Evolutionary conservation across 306 rosid species (phyloP).

Genomic region (Vachellia pachyceras): DNA sequence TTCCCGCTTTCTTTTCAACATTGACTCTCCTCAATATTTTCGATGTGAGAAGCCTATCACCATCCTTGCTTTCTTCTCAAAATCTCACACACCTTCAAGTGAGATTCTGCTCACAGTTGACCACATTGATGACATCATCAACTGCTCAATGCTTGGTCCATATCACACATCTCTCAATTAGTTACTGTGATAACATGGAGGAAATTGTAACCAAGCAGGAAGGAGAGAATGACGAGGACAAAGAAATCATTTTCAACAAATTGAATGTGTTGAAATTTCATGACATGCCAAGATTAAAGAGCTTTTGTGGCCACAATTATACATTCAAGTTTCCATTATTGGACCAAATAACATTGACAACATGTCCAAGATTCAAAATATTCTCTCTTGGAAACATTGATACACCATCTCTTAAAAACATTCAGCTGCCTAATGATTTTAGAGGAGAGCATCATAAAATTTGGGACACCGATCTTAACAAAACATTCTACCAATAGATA

Average conservation of each 20-base stretch:
- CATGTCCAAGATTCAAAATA: not conserved
- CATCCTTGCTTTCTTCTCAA: not conserved
- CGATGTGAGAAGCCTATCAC: too few species aligned
- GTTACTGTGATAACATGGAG: fast-evolving
- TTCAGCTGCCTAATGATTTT: not conserved
- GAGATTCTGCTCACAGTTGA: fast-evolving
- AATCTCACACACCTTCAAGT: not conserved
- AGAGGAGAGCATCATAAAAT: not conserved
- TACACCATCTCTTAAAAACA: not conserved
- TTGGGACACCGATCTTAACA: not conserved
- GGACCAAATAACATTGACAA: not conserved
- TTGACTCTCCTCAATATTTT: fast-evolving
- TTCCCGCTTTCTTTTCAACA: not conserved
- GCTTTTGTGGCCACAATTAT: not conserved
- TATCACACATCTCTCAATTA: not conserved
- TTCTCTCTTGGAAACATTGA: not conserved
- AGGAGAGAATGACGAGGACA: not conserved
- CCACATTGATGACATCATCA: not conserved
- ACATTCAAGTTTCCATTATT: not conserved
- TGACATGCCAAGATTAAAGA: not conserved
- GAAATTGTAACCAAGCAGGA: not conserved
- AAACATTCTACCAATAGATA: not conserved
- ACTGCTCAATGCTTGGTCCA: not conserved
- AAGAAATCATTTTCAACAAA: not conserved
- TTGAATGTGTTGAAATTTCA: not conserved